These are phyloP conservation scores for Eucalyptus melliodora DNA, from an alignment of 345 rosid genomes.

Conservation along the genomic window DNA sequence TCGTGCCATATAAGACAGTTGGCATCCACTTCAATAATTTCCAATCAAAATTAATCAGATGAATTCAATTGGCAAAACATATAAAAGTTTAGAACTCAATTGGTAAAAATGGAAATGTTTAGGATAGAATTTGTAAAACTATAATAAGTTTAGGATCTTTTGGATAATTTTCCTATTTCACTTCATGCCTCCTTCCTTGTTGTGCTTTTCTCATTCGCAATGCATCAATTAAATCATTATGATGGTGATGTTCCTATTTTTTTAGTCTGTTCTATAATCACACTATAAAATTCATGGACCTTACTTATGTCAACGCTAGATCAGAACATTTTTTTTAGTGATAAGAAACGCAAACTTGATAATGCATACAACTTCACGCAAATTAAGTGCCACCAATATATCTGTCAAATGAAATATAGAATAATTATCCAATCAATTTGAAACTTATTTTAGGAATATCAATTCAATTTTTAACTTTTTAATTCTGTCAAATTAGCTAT, in stretches of 20 bases:
- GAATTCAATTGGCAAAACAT: rapidly evolving
- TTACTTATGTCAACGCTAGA: background rate
- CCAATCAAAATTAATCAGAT: rapidly evolving
- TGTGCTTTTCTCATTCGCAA: background rate
- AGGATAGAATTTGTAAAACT: too few relatives aligned
- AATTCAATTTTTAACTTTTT: background rate
- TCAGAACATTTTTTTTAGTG: background rate
- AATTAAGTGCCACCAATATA: background rate
- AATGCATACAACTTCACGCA: background rate
- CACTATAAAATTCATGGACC: background rate
- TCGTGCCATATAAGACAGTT: rapidly evolving
- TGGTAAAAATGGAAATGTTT: too few relatives aligned
- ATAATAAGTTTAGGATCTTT: too few relatives aligned
- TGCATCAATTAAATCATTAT: background rate
- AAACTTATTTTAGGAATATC: rapidly evolving
- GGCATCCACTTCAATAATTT: too few relatives aligned
- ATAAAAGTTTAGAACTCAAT: too few relatives aligned
- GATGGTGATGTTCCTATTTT: background rate
- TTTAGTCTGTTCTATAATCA: background rate
- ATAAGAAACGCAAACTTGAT: background rate
- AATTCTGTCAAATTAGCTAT: background rate
- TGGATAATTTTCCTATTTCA: background rate
- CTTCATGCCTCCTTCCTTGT: background rate
- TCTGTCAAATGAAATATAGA: background rate
- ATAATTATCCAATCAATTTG: background rate